Percentiles rank a stretch among this genome's conserved stretches.
phyloP scores from a whole-genome alignment of 179 eudicot species.

The Silene vulgaris region DNA sequence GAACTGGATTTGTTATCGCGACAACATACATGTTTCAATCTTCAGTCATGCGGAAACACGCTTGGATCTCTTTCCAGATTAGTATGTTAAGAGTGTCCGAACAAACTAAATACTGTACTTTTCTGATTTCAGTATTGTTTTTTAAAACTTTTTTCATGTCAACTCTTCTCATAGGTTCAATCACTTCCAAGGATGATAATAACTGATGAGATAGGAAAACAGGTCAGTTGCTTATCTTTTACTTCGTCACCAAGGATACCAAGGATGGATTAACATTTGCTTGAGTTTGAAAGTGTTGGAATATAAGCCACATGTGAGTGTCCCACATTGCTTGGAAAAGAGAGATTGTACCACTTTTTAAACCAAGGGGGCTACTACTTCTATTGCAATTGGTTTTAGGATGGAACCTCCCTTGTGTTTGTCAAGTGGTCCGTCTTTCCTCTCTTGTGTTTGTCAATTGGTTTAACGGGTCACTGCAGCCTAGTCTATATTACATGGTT shows the following conservation, averaged over 20 bases:
- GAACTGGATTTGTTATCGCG: conserved; percentile 84
- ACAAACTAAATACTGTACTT: conserved; percentile 1
- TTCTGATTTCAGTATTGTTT: background rate
- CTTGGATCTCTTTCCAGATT: conserved; percentile 96
- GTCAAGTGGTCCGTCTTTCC: too few relatives aligned
- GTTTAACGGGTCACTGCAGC: too few relatives aligned
- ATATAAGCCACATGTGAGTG: too few relatives aligned
- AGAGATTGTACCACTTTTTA: too few relatives aligned
- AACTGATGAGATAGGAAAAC: conserved; percentile 92
- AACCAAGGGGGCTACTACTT: too few relatives aligned
- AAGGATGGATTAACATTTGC: background rate
- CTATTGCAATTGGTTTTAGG: too few relatives aligned
- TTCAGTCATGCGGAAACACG: conserved; percentile 80
- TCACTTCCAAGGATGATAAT: conserved; percentile 99
- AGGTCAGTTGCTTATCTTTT: conserved; percentile 51
- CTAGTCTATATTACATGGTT: too few relatives aligned
- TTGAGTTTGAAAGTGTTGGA: background rate
- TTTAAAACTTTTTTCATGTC: background rate
- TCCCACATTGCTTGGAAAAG: too few relatives aligned
- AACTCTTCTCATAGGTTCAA: conserved; percentile 63
- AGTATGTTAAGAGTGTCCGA: conserved; percentile 38
- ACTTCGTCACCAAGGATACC: background rate
- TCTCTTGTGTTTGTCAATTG: too few relatives aligned
- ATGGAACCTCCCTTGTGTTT: too few relatives aligned
- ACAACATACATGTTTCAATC: conserved; percentile 89